Evolutionary conservation across 2,329 filamentous ascomycete species (phyloP).

Genomic region (Venturiaceae sp.): DNA sequence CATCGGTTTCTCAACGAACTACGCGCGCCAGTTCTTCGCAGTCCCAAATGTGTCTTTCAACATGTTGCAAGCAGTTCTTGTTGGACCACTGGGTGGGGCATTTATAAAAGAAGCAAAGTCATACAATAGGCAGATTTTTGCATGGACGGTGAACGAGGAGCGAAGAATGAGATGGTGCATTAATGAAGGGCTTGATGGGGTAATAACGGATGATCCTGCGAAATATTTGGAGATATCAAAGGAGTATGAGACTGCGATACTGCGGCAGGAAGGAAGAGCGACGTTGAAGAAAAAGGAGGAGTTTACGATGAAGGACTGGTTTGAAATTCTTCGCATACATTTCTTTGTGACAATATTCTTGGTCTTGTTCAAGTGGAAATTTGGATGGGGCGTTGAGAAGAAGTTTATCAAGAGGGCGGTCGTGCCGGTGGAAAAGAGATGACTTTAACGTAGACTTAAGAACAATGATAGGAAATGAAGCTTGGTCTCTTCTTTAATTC

Average conservation of each 20-base stretch:
- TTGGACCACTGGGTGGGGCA: slow-evolving; percentile 54
- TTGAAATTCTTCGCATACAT: slow-evolving; percentile 22
- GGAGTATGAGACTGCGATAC: slow-evolving; percentile 2
- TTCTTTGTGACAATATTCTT: slow-evolving; percentile 23
- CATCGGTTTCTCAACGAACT: slow-evolving; percentile 56
- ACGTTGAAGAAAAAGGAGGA: neutral
- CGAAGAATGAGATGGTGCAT: slow-evolving; percentile 77
- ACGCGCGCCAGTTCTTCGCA: slow-evolving; percentile 62
- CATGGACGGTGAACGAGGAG: slow-evolving; percentile 81
- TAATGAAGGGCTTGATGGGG: slow-evolving; percentile 57
- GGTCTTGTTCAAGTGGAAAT: slow-evolving; percentile 21
- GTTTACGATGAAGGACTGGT: slow-evolving; percentile 13
- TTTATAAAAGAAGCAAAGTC: slow-evolving; percentile 56
- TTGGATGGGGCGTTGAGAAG: slow-evolving; percentile 13
- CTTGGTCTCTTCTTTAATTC: too few relatives aligned
- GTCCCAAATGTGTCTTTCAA: slow-evolving; percentile 67
- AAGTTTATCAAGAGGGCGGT: slow-evolving; percentile 2
- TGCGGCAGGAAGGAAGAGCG: neutral
- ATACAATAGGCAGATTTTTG: slow-evolving; percentile 52
- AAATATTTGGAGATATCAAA: slow-evolving; percentile 53
- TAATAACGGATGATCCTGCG: slow-evolving; percentile 77
- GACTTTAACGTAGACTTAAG: neutral
- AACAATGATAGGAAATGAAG: neutral
- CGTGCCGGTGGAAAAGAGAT: neutral
- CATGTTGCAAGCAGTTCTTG: slow-evolving; percentile 58